Conservation (phyloP, 2,329 filamentous ascomycete genomes). For the Dichotomopilus funicola region DNA sequence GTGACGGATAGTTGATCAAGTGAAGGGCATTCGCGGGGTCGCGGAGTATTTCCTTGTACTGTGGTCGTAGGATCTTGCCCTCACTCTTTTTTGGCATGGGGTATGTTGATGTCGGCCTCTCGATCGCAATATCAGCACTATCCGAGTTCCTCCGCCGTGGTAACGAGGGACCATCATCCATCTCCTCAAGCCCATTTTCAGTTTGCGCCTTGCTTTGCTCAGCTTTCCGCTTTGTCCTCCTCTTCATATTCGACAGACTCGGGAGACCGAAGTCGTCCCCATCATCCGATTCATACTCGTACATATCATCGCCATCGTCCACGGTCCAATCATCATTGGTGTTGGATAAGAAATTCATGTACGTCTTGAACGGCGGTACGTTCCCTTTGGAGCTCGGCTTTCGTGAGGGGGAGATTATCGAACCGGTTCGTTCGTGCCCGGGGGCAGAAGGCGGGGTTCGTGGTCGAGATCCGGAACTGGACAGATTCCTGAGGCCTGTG, state of each 20-base stretch:
- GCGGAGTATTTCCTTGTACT: conserved; percentile 92
- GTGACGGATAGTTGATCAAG: conserved; percentile 79
- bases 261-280: conserved; percentile 95
- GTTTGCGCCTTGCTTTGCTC: conserved; percentile 33
- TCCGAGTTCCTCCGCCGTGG: conserved; percentile 61
- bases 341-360: conserved; percentile 73
- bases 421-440: conserved; percentile 43
- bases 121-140: conserved; percentile 90
- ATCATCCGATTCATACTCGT: conserved; percentile 77
- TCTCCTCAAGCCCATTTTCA: conserved; percentile 30
- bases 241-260: conserved; percentile 84
- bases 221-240: conserved; percentile 53
- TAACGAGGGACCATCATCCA: conserved; percentile 35
- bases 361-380: conserved; percentile 65
- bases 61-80: conserved; percentile 90
- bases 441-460: conserved; percentile 66
- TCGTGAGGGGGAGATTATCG: conserved; percentile 49
- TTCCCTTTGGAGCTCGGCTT: conserved; percentile 45
- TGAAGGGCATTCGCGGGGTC: conserved; percentile 90
- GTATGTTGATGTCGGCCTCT: conserved; percentile 75
- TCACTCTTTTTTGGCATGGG: conserved; percentile 84
- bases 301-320: conserved; percentile 67
- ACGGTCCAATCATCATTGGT: conserved; percentile 78
- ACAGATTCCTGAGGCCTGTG: conserved; percentile 45
- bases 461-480: conserved; percentile 57